A percentile compares a stretch with the other conserved stretches of the same genome.
phyloP scores from a whole-genome alignment of 495 filamentous ascomycete genomes.

The Pyrenopolyporus hunteri region DNA sequence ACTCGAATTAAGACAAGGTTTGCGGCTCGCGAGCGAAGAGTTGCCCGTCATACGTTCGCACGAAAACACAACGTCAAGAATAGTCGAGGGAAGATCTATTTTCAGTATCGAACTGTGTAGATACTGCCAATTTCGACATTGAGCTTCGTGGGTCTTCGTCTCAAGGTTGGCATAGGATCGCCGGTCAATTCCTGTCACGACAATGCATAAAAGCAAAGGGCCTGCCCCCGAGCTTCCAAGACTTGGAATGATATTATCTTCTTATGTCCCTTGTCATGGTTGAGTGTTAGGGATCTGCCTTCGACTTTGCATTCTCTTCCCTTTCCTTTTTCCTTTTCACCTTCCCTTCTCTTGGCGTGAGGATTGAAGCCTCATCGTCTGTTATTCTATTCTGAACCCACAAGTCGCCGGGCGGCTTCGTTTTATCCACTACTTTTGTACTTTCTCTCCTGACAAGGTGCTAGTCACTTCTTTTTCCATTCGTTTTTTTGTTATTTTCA shows the following conservation, averaged over 20 bases:
- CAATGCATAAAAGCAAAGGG: conserved; percentile 33
- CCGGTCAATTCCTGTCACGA: conserved; percentile 19
- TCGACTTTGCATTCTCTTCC: conserved; percentile 29
- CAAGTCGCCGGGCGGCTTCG: conserved; percentile 43
- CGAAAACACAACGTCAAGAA: conserved; percentile 20
- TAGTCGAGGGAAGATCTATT: conserved; percentile 34
- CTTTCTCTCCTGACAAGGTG: conserved; percentile 2
- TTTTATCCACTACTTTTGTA: conserved; percentile 26
- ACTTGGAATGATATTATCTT: conserved; percentile 38
- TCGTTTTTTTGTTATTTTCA: neutral
- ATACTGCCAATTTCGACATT: conserved; percentile 14
- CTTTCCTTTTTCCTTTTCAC: conserved; percentile 21
- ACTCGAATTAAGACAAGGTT: conserved; percentile 27
- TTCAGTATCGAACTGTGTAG: conserved; percentile 3
- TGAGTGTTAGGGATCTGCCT: conserved; percentile 28
- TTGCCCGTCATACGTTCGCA: conserved; percentile 3
- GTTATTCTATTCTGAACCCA: conserved; percentile 30
- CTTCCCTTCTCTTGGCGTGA: conserved; percentile 38
- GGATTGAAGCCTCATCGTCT: conserved; percentile 41
- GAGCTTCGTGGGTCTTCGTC: conserved; percentile 26
- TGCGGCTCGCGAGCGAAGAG: conserved; percentile 18
- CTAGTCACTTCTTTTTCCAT: conserved; percentile 9
- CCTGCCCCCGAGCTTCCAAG: conserved; percentile 39
- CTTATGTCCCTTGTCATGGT: conserved; percentile 21
- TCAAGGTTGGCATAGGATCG: conserved; percentile 28